These are phyloP conservation scores for Xanthoconium stramineum DNA, from an alignment of 768 basidiomycete species.

Conservation along the genomic window DNA sequence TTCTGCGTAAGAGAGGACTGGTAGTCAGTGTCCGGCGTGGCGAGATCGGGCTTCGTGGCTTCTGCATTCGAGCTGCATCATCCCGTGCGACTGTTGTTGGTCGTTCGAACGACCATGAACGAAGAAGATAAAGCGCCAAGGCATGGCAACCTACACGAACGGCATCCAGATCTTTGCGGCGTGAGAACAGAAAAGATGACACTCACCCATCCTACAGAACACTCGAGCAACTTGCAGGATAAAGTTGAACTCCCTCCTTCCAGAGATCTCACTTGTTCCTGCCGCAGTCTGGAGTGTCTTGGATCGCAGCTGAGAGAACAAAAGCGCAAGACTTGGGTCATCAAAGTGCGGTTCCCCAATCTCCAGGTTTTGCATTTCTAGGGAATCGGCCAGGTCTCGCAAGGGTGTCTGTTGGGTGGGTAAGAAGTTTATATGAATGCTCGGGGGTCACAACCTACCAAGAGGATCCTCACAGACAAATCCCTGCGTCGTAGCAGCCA, in stretches of 20 bases:
- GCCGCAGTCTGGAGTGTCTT: constrained; percentile 92
- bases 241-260: constrained; percentile 89
- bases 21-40: constrained; percentile 47
- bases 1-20: constrained; percentile 53
- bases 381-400: constrained; percentile 61
- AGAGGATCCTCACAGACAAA: constrained; percentile 82
- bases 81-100: constrained; percentile 47
- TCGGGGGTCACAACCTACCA: constrained; percentile 50
- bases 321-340: constrained; percentile 86
- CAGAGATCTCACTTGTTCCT: constrained; percentile 89
- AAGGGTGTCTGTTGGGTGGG: constrained; percentile 58
- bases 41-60: constrained; percentile 42
- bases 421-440: background rate
- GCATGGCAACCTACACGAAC: constrained; percentile 75
- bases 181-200: background rate
- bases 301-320: constrained; percentile 86
- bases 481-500: constrained; percentile 90
- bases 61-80: constrained; percentile 3
- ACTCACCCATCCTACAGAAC: constrained; percentile 90
- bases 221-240: constrained; percentile 92
- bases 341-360: constrained; percentile 89
- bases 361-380: constrained; percentile 52
- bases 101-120: constrained; percentile 88
- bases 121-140: constrained; percentile 86
- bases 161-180: background rate